Evolutionary conservation across 495 filamentous ascomycete genomes (phyloP).

Genomic region (Annulohypoxylon moriforme): DNA sequence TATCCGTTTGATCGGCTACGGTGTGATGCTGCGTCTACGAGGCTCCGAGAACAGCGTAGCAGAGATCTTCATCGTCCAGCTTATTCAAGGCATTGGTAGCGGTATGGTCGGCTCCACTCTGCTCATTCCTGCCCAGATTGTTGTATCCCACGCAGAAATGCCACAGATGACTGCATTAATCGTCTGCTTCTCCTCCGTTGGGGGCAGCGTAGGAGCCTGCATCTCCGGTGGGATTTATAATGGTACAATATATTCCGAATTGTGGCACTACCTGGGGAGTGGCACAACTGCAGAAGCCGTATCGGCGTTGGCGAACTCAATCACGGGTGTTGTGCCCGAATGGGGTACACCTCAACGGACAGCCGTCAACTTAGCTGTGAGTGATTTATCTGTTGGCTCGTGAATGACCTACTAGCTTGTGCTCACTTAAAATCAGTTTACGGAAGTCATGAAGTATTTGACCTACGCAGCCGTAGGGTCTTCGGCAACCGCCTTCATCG

Average conservation of each 20-base stretch:
- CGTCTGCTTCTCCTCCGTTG: slow-evolving; percentile 57
- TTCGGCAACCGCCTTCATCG: slow-evolving; percentile 52
- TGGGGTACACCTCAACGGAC: slow-evolving; percentile 57
- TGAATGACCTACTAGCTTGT: background rate
- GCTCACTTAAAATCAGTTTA: slow-evolving; percentile 49
- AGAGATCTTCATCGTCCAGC: slow-evolving; percentile 60
- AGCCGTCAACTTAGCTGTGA: slow-evolving; percentile 57
- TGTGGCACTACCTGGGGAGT: slow-evolving; percentile 49
- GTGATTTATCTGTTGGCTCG: slow-evolving; percentile 5
- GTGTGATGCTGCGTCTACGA: slow-evolving; percentile 61
- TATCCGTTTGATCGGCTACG: slow-evolving; percentile 60
- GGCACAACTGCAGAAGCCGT: slow-evolving; percentile 44
- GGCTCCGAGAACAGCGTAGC: slow-evolving; percentile 57
- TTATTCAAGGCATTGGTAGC: slow-evolving; percentile 61
- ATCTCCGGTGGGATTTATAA: slow-evolving; percentile 64
- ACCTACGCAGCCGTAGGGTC: slow-evolving; percentile 59
- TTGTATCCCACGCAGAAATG: slow-evolving; percentile 58
- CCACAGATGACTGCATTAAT: slow-evolving; percentile 61
- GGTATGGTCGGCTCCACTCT: slow-evolving; percentile 60
- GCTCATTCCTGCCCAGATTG: slow-evolving; percentile 58
- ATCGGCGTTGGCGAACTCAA: slow-evolving; percentile 56
- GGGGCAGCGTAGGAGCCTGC: slow-evolving; percentile 59
- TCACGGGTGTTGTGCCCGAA: slow-evolving; percentile 52
- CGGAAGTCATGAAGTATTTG: slow-evolving; percentile 60
- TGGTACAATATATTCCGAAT: slow-evolving; percentile 50